Base-by-base conservation (phyloP, 805 yeast species). In the Teunomyces funiuensis region DNA sequence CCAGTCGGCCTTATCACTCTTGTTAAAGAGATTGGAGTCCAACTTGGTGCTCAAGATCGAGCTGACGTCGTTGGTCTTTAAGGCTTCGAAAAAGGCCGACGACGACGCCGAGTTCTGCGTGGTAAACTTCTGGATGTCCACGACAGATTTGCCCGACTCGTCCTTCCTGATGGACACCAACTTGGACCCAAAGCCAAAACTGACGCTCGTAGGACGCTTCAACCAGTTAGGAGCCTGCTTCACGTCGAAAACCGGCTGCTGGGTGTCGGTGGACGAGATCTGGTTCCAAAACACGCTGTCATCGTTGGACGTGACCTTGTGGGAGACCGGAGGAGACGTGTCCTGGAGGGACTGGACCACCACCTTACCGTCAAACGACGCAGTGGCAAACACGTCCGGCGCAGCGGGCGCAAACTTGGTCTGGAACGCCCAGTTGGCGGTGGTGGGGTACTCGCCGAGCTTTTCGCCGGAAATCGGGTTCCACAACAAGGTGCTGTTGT, bases 101-200 rank as follows among this genome's bases (percentile, higher is more conserved):
- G 67, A 68, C 13, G 67, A 61, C 4, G 50, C 60, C 18, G 61
- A 60, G 10, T 61, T 66, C 38, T 69, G 73, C 8, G 66, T 54
- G 4, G 47, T 52, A 60, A 74, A 60, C 50, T 75, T 77, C 17
- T 69, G 55, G 42, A 80, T 65, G 17, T 61, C 59, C 14, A 80
- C 60, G 5, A 62, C 43, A 19, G 80, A 69, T 53, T 73, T 54
- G 10, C 68, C 70, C 31, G 53, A 47, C 7, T 72, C 66, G 39
- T 64, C 70, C 7, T 68, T 65, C 27, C 61, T 54, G 10, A 83
- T 80, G 9, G 72, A 61, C 3, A 85, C 90, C 29, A 93, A 61
- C 65, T 88, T 88, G 40, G 96, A 96, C 46, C 99, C 99, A 66
- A 89, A 91, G 0, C 96, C 98, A 74, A 95, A 93, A 2, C 80